These are phyloP conservation scores for Mrakia hoshinonis DNA, from an alignment of 768 basidiomycete genomes.

Conservation along the genomic window DNA sequence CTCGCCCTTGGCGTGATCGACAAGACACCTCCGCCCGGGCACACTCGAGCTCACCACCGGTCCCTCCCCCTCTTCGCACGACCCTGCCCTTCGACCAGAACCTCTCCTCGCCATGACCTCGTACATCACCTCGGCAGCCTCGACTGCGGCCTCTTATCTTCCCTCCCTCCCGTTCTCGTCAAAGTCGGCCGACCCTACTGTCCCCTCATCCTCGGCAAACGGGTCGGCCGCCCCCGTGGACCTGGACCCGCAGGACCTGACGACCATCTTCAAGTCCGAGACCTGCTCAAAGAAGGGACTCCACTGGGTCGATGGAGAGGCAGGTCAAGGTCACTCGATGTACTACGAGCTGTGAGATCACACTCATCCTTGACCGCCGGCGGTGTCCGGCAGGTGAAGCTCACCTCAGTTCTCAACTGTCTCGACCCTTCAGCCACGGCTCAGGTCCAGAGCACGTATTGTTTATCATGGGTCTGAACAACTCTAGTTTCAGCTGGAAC, in stretches of 20 bases:
- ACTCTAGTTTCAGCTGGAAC: constrained; percentile 13
- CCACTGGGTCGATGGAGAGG: constrained; percentile 58
- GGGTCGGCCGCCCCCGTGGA: background rate
- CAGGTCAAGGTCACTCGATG: constrained; percentile 34
- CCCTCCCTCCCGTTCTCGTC: background rate
- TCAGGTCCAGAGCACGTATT: constrained; percentile 48
- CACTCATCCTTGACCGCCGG: background rate
- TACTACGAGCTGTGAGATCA: constrained; percentile 25
- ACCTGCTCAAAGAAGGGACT: constrained; percentile 63
- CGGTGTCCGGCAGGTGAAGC: background rate
- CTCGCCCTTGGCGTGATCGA: too few species aligned
- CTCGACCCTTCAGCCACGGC: constrained; percentile 41
- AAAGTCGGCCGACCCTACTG: background rate
- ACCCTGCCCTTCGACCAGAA: background rate
- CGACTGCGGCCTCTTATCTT: background rate
- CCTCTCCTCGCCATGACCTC: background rate
- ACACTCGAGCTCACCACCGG: too few species aligned
- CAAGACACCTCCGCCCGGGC: too few species aligned
- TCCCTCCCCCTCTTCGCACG: background rate
- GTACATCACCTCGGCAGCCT: background rate
- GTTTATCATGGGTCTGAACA: constrained; percentile 59
- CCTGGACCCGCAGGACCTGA: constrained; percentile 12
- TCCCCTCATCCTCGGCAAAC: background rate
- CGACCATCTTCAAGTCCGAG: constrained; percentile 51
- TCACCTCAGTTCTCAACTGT: background rate